Evolutionary conservation across 495 filamentous ascomycete genomes (phyloP).

Genomic region (Aspergillus ostianus): DNA sequence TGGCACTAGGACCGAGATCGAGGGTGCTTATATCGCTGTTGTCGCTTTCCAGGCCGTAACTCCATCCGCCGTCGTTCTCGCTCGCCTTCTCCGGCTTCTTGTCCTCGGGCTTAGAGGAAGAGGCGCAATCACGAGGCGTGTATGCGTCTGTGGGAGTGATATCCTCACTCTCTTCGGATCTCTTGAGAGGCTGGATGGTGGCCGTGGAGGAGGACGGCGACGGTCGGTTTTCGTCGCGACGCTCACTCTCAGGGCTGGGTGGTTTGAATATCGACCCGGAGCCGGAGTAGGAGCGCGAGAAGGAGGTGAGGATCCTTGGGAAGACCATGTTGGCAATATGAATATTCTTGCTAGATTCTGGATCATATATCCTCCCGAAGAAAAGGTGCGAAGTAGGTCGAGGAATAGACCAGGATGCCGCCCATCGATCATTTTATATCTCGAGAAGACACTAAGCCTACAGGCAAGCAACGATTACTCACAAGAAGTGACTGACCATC

Average conservation of each 20-base stretch:
- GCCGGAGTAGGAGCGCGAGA: not conserved
- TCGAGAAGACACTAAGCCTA: not conserved
- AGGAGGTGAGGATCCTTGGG: not conserved
- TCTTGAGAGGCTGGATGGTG: not conserved
- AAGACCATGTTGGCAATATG: not conserved
- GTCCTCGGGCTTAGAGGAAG: not conserved
- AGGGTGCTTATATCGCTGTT: slow-evolving; percentile 34
- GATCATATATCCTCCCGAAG: not conserved
- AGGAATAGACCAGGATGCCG: not conserved
- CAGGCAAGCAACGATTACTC: not conserved
- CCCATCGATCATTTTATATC: not conserved
- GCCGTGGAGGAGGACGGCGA: not conserved
- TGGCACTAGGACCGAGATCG: slow-evolving; percentile 28
- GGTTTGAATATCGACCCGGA: not conserved
- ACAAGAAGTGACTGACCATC: slow-evolving; percentile 1
- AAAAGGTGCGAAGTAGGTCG: not conserved
- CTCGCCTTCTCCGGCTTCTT: no score
- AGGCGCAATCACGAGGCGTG: not conserved
- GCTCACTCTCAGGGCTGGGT: not conserved
- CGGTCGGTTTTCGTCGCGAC: not conserved
- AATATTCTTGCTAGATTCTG: not conserved
- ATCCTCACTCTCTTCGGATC: not conserved
- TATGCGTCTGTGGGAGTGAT: not conserved
- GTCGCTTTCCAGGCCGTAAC: slow-evolving; percentile 5
- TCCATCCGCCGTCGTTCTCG: slow-evolving; percentile 3